A percentile compares a stretch with the other conserved stretches of the same genome.
Conservation (phyloP, 169 alveolate species). For the Cryptosporidium ryanae region DNA sequence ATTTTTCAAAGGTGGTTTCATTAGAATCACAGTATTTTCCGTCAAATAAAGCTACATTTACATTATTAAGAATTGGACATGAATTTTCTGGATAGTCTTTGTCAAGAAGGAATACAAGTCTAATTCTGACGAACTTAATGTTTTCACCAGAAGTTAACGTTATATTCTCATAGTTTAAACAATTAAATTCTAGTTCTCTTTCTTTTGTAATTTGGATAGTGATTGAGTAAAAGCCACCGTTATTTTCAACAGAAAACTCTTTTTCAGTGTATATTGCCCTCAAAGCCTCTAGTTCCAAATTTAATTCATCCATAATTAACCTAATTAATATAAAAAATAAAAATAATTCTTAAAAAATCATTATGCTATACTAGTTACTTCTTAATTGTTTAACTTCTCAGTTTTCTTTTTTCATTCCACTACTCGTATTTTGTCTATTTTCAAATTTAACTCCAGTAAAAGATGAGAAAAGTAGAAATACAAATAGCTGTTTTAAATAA, state of each 20-base stretch:
- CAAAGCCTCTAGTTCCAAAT: conserved; percentile 60
- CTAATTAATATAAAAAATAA: neutral
- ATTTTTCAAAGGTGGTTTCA: neutral
- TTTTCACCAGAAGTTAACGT: neutral
- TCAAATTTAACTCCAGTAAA: too few species aligned
- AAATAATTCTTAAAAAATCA: too few species aligned
- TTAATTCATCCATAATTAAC: conserved; percentile 35
- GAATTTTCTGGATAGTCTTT: conserved; percentile 40
- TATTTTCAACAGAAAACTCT: conserved; percentile 30
- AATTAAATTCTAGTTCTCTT: neutral
- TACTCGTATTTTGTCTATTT: too few species aligned
- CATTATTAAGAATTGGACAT: conserved; percentile 11
- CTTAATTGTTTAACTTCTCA: too few species aligned
- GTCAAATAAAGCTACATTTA: conserved; percentile 8
- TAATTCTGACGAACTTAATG: conserved; percentile 30
- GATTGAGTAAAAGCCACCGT: neutral
- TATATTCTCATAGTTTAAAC: neutral
- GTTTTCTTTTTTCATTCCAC: too few species aligned
- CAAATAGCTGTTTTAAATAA: too few species aligned
- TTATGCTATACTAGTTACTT: too few species aligned
- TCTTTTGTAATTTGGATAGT: conserved; percentile 44
- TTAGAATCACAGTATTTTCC: conserved; percentile 35
- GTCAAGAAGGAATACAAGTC: conserved; percentile 11
- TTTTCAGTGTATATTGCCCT: conserved; percentile 57
- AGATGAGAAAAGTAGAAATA: too few species aligned